These are phyloP conservation scores for Pseudocercospora fijiensis DNA, from an alignment of 2,329 filamentous ascomycete genomes.

Conservation along the genomic window DNA sequence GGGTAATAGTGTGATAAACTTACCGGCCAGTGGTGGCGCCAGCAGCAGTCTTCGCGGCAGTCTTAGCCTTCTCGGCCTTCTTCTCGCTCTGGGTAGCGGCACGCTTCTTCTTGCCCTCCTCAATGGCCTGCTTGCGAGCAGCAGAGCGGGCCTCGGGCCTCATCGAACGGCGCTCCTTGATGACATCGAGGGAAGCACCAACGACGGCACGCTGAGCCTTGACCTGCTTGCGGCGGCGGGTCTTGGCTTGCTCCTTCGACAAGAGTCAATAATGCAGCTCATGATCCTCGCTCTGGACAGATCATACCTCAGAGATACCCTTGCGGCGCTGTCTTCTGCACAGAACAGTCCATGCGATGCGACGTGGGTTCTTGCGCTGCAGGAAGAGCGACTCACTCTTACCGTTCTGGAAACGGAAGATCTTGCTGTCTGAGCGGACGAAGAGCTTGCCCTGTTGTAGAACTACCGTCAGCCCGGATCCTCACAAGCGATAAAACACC, in stretches of 20 bases:
- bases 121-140: slow-evolving; percentile 85
- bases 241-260: slow-evolving; percentile 97
- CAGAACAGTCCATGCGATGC: slow-evolving; percentile 97
- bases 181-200: slow-evolving; percentile 97
- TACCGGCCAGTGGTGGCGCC: slow-evolving; percentile 67
- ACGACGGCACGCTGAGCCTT: slow-evolving; percentile 99
- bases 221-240: slow-evolving; percentile 95
- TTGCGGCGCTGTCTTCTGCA: slow-evolving; percentile 99
- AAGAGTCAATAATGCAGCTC: slow-evolving; percentile 22
- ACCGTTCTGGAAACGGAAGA: slow-evolving; percentile 99
- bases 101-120: slow-evolving; percentile 99
- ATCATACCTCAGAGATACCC: slow-evolving; percentile 98
- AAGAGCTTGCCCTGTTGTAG: slow-evolving; percentile 92
- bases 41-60: slow-evolving; percentile 72
- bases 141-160: slow-evolving; percentile 94
- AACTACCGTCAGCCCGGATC: slow-evolving; percentile 26
- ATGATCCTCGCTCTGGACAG: background rate
- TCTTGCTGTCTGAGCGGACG: slow-evolving; percentile 99
- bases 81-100: slow-evolving; percentile 80
- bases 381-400: slow-evolving; percentile 99
- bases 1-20: slow-evolving; percentile 20
- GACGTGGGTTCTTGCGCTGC: slow-evolving; percentile 99
- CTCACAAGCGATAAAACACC: slow-evolving; percentile 24
- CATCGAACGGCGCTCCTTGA: slow-evolving; percentile 96
- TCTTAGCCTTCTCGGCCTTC: slow-evolving; percentile 99